Base-by-base conservation (phyloP, 2,329 filamentous ascomycete genomes). In the Trichothecium roseum region DNA sequence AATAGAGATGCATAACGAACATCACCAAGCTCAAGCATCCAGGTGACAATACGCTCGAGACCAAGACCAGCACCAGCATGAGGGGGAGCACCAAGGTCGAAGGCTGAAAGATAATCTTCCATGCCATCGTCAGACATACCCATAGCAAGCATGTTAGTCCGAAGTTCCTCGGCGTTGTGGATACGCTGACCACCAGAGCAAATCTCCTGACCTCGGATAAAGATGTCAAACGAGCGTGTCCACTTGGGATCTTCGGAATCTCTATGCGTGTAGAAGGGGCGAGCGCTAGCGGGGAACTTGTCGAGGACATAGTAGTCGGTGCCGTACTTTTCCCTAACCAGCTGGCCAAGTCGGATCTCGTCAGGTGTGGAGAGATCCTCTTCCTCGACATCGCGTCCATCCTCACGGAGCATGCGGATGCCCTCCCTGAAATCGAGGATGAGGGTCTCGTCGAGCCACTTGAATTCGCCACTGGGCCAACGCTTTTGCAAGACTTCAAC, bases 161-260 rank as follows among this genome's bases (percentile, higher is more conserved):
- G 72, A n/a, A 95, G 67, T 52, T 84, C 72, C 4, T 69, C 62
- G 0, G 83, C 72, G 42, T 91, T 79, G 54, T 95, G 84, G 43
- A 95, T 93, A 73, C 88, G 86, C 58, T 95, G 88, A 7, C 88
- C 88, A 47, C 88, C 88, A 1, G 85, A 89, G 31, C 89, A 78
- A 38, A 95, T 91, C 56, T 95, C 88, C 52, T 95, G 88, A 1
- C 88, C 88, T 20, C 88, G 81, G 30, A 94, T 72, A 62, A 95
- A 95, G 39, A 95, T 93, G 54, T 95, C 88, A 49, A 94, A 95
- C 0, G 88, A 94, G 54, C 94, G 94, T 34, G 88, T 95, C 54
- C 78, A 76, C 24, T 72, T 68, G 10, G 74, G 66, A 49, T 93
- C 75, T 13, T 79, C 66, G 2, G 80, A 72, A 42, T 94, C 84